Evolutionary conservation across 2,329 filamentous ascomycete species (phyloP), one percentile per base, ranked within the genome.

Genomic region (Pezicula radicicola): DNA sequence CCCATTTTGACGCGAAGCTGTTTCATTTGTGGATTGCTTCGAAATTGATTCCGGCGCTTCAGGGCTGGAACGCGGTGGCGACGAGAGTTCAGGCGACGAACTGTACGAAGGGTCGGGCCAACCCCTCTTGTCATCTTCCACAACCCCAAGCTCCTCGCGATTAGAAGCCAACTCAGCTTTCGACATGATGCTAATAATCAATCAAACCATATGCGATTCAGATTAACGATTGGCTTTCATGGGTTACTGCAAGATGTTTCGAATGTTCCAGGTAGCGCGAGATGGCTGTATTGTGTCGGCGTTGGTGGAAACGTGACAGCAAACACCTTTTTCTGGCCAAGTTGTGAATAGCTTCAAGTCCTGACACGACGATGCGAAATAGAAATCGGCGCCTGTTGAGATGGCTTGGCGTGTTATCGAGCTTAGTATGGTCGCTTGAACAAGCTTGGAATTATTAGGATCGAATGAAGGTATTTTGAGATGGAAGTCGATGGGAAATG

Each of bases 11-110:
- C 52, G 50, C 27, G 46, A 41, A 41, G 48, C 27, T 10, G 43
- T 37, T 39, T 63, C 60, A 39, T 53, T 55, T 18, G 52, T 37
- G 45, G 59, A 60, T 64, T 65, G 59, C 64, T 67, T 52, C 65
- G 70, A 51, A 13, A 76, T 75, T 25, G 77, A 78, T 44, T 68
- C 70, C 35, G 76, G 71, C 52, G 47, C 47, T 21, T 79, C 76
- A 28, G 77, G 78, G 41, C 77, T 71, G 8, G 75, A 73, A 54
- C 71, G 75, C 18, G 78, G 77, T 16, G 77, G 75, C 42, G 78
- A 79, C 7, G 78, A 80, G 44, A 80, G 71, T 48, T 76, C 71
- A 69, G 52, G 76, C 68, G 51, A 76, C 74, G 54, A 64, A 48
- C 57, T 59, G 39, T 48, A 47, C 50, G 59, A 58, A 43, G 19